Conservation (phyloP, 306 rosid genomes). For the Biancaea sappan region DNA sequence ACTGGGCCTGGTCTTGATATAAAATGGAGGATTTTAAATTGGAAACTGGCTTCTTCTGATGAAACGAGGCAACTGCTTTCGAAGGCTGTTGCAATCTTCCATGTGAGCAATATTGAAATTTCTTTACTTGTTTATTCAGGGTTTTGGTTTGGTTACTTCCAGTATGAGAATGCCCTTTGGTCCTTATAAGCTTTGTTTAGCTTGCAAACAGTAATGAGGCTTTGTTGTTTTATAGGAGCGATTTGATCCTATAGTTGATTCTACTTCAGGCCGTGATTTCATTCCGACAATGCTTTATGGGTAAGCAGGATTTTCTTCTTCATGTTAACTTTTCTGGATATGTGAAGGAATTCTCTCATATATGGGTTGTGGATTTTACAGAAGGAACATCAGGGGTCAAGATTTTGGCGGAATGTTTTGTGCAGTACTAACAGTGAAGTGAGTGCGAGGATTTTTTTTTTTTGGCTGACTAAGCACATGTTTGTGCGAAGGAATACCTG, state of each 20-base stretch:
- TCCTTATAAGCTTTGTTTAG: neutral
- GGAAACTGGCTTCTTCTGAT: conserved; percentile 48
- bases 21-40: conserved; percentile 77
- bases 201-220: neutral
- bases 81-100: conserved; percentile 60
- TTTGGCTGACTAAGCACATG: neutral
- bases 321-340: neutral
- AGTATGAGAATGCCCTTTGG: neutral
- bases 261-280: conserved; percentile 76
- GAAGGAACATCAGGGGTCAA: conserved; percentile 73
- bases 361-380: conserved; percentile 44
- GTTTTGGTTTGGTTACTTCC: neutral
- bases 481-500: neutral
- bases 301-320: conserved; percentile 42
- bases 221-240: conserved; percentile 57
- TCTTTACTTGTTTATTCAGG: neutral
- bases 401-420: conserved; percentile 92
- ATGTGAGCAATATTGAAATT: conserved; percentile 53
- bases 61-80: conserved; percentile 60
- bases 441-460: conserved; percentile 37
- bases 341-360: neutral
- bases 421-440: conserved; percentile 88
- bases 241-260: conserved; percentile 87
- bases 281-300: conserved; percentile 91
- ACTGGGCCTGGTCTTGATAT: conserved; percentile 42